Evolutionary conservation across 2,329 filamentous ascomycete species (phyloP), one percentile per base, ranked within the genome.

Genomic region (Arthrocladium fulminans): DNA sequence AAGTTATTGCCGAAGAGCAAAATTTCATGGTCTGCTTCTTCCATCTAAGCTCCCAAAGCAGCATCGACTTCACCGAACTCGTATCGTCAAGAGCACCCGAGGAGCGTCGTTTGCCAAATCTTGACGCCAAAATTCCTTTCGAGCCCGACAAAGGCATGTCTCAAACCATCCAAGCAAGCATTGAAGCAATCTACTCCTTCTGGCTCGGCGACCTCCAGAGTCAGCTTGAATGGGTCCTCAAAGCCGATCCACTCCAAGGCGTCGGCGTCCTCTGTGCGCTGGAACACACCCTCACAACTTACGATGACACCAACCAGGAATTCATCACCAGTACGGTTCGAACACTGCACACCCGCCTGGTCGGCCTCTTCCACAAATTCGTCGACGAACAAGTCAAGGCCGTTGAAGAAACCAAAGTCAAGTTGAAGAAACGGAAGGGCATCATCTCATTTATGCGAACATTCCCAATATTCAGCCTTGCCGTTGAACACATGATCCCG

Each of bases 11-110:
- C 57, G 89, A 90, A 64, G 92, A 98, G 67, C 90, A 98, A 64
- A 97, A 96, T 63, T 98, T 97, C 62, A 74, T 96, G 42, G 82
- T 95, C n/a, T 88, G 94, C 58, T 92, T 96, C 65, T 97, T 97
- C 75, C 90, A 97, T 59, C 80, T 92, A 22, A 86, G 84, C n/a
- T 94, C 88, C 1, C 73, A 90, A 23, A 83, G 88, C 59, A 83
- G 81, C 29, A 68, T 78, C 13, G 89, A 96, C 61, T 97, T 96
- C 61, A 76, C 84, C 1, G 92, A 97, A 55, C 77, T 83, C 2
- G 83, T 96, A 15, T 73, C 77, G 17, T 74, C 77, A 2, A 73
- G 73, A 1, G 69, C 76, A 20, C 87, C 88, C 5, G 77, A 81
- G 35, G 74, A 82, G 30, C 80, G 90, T 40, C 75, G 75, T 35